A percentile compares a stretch with the other conserved stretches of the same genome.
phyloP scores from a whole-genome alignment of 306 rosid genomes.

The Vachellia collinsii region DNA sequence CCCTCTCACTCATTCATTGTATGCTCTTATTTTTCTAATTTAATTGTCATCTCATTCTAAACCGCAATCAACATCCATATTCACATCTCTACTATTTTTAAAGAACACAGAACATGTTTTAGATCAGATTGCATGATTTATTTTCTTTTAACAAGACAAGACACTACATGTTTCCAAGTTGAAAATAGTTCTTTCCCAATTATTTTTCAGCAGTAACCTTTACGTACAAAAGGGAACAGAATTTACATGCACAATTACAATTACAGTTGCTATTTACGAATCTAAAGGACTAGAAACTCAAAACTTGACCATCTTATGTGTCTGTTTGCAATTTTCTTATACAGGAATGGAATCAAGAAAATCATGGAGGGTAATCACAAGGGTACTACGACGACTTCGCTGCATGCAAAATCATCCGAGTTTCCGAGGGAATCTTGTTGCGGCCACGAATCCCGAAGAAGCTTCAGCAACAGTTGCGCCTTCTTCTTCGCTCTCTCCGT shows the following conservation, averaged over 20 bases:
- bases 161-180: background rate
- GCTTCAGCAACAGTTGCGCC: slow-evolving; percentile 88
- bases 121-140: background rate
- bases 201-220: slow-evolving; percentile 37
- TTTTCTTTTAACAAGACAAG: background rate
- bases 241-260: slow-evolving; percentile 55
- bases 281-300: slow-evolving; percentile 42
- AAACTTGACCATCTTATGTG: slow-evolving; percentile 22
- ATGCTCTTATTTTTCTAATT: background rate
- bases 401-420: slow-evolving; percentile 82
- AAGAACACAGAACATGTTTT: background rate
- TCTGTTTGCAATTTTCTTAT: background rate
- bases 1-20: slow-evolving; percentile 21
- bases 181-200: slow-evolving; percentile 4
- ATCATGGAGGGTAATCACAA: slow-evolving; percentile 45
- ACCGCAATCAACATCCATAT: background rate
- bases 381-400: slow-evolving; percentile 64
- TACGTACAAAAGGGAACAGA: slow-evolving; percentile 51
- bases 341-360: slow-evolving; percentile 34
- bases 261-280: slow-evolving; percentile 52
- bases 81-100: background rate
- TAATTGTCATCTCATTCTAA: background rate
- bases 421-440: slow-evolving; percentile 72
- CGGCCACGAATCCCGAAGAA: slow-evolving; percentile 99
- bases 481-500: slow-evolving; percentile 91